Evolutionary conservation across 345 rosid species (phyloP), one percentile per base, ranked within the genome.

Genomic region (Hevea brasiliensis): DNA sequence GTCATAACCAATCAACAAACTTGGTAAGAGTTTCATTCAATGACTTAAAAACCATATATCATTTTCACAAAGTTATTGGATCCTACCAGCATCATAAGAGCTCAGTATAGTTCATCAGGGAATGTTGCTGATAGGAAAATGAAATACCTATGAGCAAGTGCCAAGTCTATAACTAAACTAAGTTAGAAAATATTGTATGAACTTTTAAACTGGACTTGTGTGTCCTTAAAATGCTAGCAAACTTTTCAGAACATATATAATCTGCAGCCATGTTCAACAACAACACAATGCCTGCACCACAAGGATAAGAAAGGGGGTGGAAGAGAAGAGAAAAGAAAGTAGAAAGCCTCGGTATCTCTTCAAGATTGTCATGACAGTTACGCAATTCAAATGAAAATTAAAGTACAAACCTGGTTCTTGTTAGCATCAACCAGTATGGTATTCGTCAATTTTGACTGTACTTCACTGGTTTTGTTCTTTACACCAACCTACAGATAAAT

Each of bases 391-490:
- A 60, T 41, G 72, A 6, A 17, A 60, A 53, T n/a, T 44, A 59
- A 72, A 70, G 75, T 54, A 55, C 67, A 63, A 62, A 89, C 93
- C 93, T 89, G 93, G 73, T 87, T 89, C 81, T 79, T 89, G 82
- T 87, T 87, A 42, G 81, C 86, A 82, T 87, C 91, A 77, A 87
- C 91, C 65, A 85, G 54, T 71, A 87, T 66, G 75, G 70, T 78
- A 56, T 79, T 85, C 18, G 81, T 68, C 65, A 87, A 71, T 67
- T 87, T 87, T 14, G 86, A 83, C 73, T 87, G 90, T 3, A 87
- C 90, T 75, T 85, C 88, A 56, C 89, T 81, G 44, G 91, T 94
- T 85, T 89, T 94, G 80, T 90, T 90, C 85, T 94, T 94, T 23
- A 94, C 85, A 51, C 98, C 97, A 80, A 94, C 97, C 98, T 94